Percentiles rank a stretch among this genome's conserved stretches.
These are phyloP conservation scores for Umbelopsis sp. DNA, from an alignment of 192 early-diverging fungal genomes.

Conservation along the genomic window DNA sequence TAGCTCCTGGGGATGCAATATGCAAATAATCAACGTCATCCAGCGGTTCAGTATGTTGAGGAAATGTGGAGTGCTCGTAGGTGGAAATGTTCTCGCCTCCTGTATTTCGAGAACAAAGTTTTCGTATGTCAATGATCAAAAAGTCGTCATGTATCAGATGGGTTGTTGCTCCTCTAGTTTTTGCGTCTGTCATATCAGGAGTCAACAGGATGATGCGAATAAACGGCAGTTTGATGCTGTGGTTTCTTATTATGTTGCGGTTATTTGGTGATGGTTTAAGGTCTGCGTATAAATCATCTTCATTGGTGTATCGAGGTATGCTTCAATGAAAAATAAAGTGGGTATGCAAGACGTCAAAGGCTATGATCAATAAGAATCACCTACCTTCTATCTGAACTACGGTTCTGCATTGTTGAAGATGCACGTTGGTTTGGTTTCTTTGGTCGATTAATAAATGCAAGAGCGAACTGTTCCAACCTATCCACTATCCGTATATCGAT, in stretches of 20 bases:
- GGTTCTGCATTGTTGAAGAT: not conserved
- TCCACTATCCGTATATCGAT: slow-evolving; percentile 48
- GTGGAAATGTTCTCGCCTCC: not conserved
- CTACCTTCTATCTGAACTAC: not conserved
- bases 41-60: not conserved
- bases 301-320: not conserved
- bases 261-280: not conserved
- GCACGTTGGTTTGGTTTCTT: slow-evolving; percentile 6
- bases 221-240: slow-evolving; percentile 19
- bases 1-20: not conserved
- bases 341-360: no score
- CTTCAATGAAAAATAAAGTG: no score
- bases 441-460: slow-evolving; percentile 30
- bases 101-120: not conserved
- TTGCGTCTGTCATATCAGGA: slow-evolving; percentile 37
- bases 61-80: not conserved
- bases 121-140: slow-evolving; percentile 32
- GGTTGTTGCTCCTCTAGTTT: slow-evolving; percentile 26
- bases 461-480: slow-evolving; percentile 45
- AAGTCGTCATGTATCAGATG: slow-evolving; percentile 21
- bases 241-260: not conserved
- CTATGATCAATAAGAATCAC: no score
- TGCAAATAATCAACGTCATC: slow-evolving; percentile 1
- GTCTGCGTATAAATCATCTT: not conserved
- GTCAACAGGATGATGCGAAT: slow-evolving; percentile 27